Percentiles rank a stretch among this genome's conserved stretches.
phyloP scores from a whole-genome alignment of 345 rosid species.

The Theobroma cacao region DNA sequence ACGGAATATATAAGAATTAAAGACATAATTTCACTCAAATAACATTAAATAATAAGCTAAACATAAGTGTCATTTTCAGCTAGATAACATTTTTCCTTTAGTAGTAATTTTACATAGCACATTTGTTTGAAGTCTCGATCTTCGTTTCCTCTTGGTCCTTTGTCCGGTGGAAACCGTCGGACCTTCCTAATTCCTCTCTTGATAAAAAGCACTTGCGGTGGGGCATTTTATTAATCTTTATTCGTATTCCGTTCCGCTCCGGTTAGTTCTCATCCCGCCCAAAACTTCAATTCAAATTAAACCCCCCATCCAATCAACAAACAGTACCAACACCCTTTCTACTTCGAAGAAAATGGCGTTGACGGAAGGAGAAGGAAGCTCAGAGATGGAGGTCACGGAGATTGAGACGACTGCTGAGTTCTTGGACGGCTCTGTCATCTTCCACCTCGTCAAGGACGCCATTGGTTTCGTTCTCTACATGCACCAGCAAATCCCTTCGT shows the following conservation, averaged over 20 bases:
- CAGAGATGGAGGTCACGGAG: slow-evolving; percentile 38
- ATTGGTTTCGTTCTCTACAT: slow-evolving; percentile 80
- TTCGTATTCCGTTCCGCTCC: not conserved
- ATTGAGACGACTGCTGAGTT: slow-evolving; percentile 44
- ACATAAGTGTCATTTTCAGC: no score
- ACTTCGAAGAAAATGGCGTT: slow-evolving; percentile 17
- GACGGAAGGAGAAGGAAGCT: slow-evolving; percentile 43
- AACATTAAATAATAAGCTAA: no score
- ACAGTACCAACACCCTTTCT: not conserved
- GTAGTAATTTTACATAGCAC: no score
- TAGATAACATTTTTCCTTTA: no score
- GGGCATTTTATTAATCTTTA: not conserved
- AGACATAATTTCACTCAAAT: no score
- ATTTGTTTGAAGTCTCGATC: no score
- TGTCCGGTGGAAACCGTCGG: no score
- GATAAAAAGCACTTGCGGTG: not conserved
- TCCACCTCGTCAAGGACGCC: slow-evolving; percentile 62
- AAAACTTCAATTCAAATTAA: slow-evolving; percentile 1
- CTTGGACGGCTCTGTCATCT: slow-evolving; percentile 45
- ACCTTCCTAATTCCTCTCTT: no score
- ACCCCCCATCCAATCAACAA: not conserved
- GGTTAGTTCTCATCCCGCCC: slow-evolving; percentile 14
- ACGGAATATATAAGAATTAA: no score
- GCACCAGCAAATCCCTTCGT: slow-evolving; percentile 98
- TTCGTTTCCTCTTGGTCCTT: no score